Evolutionary conservation across 2,329 filamentous ascomycete species (phyloP).

Genomic region (Thielaviopsis cerberus): DNA sequence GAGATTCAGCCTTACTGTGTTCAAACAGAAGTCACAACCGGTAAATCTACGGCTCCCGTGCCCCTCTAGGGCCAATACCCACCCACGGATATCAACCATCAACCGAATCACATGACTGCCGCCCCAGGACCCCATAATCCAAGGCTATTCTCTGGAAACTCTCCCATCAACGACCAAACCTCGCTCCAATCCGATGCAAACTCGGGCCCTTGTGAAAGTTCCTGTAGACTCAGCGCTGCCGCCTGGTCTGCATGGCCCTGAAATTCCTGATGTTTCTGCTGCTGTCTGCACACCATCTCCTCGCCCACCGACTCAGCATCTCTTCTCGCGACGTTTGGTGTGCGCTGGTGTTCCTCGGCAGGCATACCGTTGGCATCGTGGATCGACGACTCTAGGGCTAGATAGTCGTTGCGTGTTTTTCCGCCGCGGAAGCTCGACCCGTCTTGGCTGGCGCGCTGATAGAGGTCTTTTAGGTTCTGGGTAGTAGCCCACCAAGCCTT

Average conservation of each 20-base stretch:
- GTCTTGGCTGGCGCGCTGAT: slow-evolving; percentile 3
- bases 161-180: slow-evolving; percentile 9
- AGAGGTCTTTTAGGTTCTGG: background rate
- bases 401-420: slow-evolving; percentile 7
- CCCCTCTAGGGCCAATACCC: background rate
- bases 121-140: background rate
- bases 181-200: slow-evolving; percentile 6
- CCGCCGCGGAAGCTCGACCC: slow-evolving; percentile 1
- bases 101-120: background rate
- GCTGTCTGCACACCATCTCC: background rate
- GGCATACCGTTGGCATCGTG: slow-evolving; percentile 6
- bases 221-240: background rate
- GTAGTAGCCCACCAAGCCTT: slow-evolving; percentile 4
- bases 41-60: background rate
- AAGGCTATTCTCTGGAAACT: background rate
- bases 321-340: slow-evolving; percentile 4
- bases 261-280: background rate
- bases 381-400: slow-evolving; percentile 6
- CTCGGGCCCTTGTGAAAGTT: background rate
- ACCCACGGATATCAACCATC: background rate
- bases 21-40: background rate
- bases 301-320: background rate
- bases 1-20: background rate
- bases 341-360: background rate
- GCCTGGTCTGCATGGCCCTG: background rate